Evolutionary conservation across 352 stramenopile genomes (phyloP).

Genomic region (Phytopythium mirpurense): DNA sequence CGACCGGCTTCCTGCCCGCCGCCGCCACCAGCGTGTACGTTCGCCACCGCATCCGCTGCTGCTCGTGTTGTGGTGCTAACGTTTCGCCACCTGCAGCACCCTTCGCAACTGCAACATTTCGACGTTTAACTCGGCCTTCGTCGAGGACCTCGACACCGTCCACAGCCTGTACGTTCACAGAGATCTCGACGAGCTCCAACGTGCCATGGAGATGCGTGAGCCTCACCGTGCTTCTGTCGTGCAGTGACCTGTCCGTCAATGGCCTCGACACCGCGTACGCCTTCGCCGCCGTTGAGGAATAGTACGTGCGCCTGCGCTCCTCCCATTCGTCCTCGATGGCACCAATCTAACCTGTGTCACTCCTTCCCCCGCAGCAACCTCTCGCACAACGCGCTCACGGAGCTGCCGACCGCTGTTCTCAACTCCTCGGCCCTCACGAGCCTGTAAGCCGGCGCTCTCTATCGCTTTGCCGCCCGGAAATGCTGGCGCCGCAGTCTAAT

Average conservation of each 20-base stretch:
- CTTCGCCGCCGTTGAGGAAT: slow-evolving; percentile 1
- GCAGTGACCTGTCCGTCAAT: slow-evolving; percentile 17
- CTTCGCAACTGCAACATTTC: slow-evolving; percentile 48
- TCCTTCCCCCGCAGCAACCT: slow-evolving; percentile 15
- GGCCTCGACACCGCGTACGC: neutral
- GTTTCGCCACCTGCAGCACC: slow-evolving; percentile 4
- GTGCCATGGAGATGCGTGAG: neutral
- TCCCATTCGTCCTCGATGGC: too few relatives aligned
- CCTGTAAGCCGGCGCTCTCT: too few relatives aligned
- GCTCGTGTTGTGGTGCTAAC: neutral
- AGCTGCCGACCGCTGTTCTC: slow-evolving; percentile 18
- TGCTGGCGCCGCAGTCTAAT: too few relatives aligned
- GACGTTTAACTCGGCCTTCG: slow-evolving; percentile 23
- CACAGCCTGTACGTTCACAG: slow-evolving; percentile 32
- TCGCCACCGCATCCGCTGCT: neutral
- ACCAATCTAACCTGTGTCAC: neutral
- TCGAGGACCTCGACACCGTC: slow-evolving; percentile 18
- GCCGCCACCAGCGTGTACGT: slow-evolving; percentile 23
- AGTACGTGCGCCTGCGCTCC: slow-evolving; percentile 10
- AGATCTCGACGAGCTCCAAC: neutral
- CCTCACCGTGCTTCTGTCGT: neutral
- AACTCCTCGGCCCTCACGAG: slow-evolving; percentile 22
- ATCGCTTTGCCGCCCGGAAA: too few relatives aligned
- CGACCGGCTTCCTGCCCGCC: slow-evolving; percentile 26
- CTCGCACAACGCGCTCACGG: slow-evolving; percentile 31